Conservation (phyloP, 768 basidiomycete species). For the Dentipellis fragilis region DNA sequence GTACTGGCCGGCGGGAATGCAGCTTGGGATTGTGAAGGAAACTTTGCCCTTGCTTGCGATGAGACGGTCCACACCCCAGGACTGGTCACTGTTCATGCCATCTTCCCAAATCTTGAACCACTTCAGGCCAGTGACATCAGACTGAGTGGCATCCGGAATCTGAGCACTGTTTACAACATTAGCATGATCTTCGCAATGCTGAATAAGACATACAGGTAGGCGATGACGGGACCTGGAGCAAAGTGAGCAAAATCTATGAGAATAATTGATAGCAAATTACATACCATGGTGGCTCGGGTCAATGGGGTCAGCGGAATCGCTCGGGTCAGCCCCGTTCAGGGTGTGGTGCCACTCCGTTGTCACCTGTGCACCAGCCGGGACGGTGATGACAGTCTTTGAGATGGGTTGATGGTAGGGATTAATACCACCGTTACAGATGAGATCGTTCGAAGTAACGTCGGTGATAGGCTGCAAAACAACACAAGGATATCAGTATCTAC, state of each 20-base stretch:
- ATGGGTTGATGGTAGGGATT: slow-evolving; percentile 43
- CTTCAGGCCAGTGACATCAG: slow-evolving; percentile 33
- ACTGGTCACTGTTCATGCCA: slow-evolving; percentile 22
- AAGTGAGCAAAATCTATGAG: background rate
- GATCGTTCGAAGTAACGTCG: slow-evolving; percentile 42
- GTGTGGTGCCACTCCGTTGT: slow-evolving; percentile 46
- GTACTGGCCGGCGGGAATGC: slow-evolving; percentile 18
- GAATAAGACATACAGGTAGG: slow-evolving; percentile 28
- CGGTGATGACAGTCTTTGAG: slow-evolving; percentile 33
- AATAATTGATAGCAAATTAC: background rate
- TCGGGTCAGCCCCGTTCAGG: slow-evolving; percentile 31
- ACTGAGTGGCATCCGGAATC: slow-evolving; percentile 33
- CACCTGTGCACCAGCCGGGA: slow-evolving; percentile 43
- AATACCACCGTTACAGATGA: slow-evolving; percentile 53
- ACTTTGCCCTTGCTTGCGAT: slow-evolving; percentile 41
- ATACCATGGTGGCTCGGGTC: slow-evolving; percentile 37
- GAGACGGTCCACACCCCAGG: slow-evolving; percentile 39
- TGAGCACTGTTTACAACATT: background rate
- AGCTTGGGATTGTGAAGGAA: slow-evolving; percentile 21
- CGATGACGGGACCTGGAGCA: slow-evolving; percentile 30
- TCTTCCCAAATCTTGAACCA: slow-evolving; percentile 50
- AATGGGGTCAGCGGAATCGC: slow-evolving; percentile 38
- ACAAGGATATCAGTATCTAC: background rate
- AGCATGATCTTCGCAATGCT: background rate
- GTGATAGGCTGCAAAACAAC: slow-evolving; percentile 34